Conservation (phyloP, 163 green algal genomes). For the Prototheca cutis region DNA sequence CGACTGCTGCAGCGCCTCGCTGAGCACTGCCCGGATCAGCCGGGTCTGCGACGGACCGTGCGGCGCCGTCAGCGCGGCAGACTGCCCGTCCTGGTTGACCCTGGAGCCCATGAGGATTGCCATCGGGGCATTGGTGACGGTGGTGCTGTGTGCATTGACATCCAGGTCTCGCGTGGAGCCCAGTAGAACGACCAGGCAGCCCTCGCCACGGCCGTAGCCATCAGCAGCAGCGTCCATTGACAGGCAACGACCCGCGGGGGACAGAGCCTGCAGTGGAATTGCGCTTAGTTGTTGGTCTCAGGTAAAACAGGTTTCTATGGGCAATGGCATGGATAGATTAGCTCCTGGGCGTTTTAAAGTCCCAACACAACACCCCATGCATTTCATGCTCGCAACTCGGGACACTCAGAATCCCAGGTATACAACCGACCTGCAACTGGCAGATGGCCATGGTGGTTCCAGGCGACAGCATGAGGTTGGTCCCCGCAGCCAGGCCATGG, state of each 20-base stretch:
- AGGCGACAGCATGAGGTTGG: constrained; percentile 43
- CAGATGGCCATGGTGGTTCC: constrained; percentile 39
- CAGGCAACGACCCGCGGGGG: constrained; percentile 68
- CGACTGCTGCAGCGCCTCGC: too few species aligned
- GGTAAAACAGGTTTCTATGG: too few species aligned
- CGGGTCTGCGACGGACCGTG: constrained; percentile 48
- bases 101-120: constrained; percentile 35
- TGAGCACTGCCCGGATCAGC: constrained; percentile 48
- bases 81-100: constrained; percentile 84
- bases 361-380: too few species aligned
- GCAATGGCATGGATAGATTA: too few species aligned
- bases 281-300: too few species aligned
- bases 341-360: too few species aligned
- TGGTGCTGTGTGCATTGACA: too few species aligned
- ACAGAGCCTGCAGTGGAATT: constrained; percentile 64
- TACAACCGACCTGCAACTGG: constrained; percentile 21
- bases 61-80: constrained; percentile 41
- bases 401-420: neutral
- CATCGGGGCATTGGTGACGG: too few species aligned
- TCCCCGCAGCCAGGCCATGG: constrained; percentile 35
- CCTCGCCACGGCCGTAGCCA: constrained; percentile 49
- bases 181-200: constrained; percentile 32
- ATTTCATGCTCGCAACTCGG: neutral
- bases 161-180: too few species aligned
- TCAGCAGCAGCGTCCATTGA: constrained; percentile 66